Evolutionary conservation across 1,139 yeast genomes (phyloP), one percentile per base, ranked within the genome.

Genomic region (Entelexis paramagnoliae): DNA sequence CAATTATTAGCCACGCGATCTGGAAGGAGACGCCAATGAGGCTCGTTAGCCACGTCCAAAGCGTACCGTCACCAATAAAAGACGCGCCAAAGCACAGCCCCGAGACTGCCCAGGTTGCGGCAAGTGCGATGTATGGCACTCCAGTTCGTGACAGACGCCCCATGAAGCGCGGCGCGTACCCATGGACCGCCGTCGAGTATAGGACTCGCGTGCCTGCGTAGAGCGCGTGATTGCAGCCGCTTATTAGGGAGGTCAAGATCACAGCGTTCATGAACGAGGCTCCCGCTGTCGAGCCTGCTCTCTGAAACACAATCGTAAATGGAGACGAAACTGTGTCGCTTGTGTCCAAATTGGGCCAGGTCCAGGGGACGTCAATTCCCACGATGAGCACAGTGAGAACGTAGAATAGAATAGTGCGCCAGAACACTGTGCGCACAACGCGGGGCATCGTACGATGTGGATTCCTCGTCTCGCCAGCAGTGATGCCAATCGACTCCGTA

Each of bases 31-130:
- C 75, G 6, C 84, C 81, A 51, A 85, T 82, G 35, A 83, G 64
- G 28, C 84, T 77, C 61, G 80, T 77, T 55, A 81, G 71, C 87
- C 87, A 81, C 14, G 76, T 70, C 71, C 81, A 81, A 3, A 80
- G 75, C 2, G 68, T 64, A 11, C 72, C 72, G 59, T 80, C 73
- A 44, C 78, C 72, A 33, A 70, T 66, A 51, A 71, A 67, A 4
- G 74, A 72, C 19, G 80, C 81, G 53, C 81, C 72, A 68, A 81
- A 83, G 51, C 85, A 80, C 49, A 83, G 68, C 0, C 87, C 88
- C 58, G 83, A 70, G 14, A 73, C 64, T 1, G 67, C 51, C 16
- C 69, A 58, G 1, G 75, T 73, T 2, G 70, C 66, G 6, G 66
- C 51, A 62, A 75, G 52, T 1, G 71, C 58, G n/a, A 40, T 69